Conservation (phyloP, 2,329 filamentous ascomycete species). For the Trichoderma endophyticum region DNA sequence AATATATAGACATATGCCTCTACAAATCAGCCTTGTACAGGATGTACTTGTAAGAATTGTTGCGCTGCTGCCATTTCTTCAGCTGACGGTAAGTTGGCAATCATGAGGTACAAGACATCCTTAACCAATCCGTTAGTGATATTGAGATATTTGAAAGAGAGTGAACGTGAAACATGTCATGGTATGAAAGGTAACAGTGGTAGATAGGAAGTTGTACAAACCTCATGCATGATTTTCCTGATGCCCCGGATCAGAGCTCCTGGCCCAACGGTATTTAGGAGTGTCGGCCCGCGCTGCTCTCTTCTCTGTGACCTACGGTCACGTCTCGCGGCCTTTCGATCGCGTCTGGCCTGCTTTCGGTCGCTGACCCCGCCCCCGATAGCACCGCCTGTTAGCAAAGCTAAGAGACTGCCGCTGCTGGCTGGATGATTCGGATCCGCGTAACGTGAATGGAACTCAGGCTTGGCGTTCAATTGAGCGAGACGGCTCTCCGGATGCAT, state of each 20-base stretch:
- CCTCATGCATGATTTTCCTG: constrained; percentile 20
- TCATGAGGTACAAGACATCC: constrained; percentile 22
- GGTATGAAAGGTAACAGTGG: neutral
- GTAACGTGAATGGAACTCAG: constrained; percentile 28
- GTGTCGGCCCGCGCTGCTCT: constrained; percentile 6
- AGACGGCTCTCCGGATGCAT: constrained; percentile 22
- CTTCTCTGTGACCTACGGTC: neutral
- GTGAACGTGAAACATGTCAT: neutral
- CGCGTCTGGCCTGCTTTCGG: neutral
- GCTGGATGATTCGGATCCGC: constrained; percentile 31
- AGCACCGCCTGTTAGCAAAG: constrained; percentile 27
- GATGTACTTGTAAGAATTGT: neutral
- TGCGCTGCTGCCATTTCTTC: constrained; percentile 17
- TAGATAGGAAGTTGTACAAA: neutral
- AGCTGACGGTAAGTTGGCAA: constrained; percentile 18
- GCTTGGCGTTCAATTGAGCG: constrained; percentile 24
- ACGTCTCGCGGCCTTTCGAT: neutral
- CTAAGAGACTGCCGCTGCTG: constrained; percentile 27
- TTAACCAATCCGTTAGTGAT: neutral
- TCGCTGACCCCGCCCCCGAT: neutral
- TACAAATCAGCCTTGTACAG: neutral
- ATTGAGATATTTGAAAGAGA: neutral
- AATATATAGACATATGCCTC: neutral
- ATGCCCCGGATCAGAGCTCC: constrained; percentile 8
- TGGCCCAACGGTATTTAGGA: constrained; percentile 10